phyloP scores from a whole-genome alignment of 306 rosid genomes.

The Castanea mollissima region DNA sequence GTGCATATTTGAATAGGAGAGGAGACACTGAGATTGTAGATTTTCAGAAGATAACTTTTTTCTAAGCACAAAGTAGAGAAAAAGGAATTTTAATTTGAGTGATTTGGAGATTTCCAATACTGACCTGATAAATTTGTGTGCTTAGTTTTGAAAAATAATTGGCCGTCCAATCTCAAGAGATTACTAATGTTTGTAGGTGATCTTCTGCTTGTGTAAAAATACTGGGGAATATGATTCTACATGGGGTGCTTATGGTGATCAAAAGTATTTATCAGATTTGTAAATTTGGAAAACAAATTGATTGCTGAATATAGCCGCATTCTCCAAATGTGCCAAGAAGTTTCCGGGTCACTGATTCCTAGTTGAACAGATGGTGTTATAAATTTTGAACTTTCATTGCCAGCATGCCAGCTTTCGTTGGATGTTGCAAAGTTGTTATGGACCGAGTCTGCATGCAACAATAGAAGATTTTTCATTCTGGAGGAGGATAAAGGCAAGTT shows the following conservation, averaged over 20 bases:
- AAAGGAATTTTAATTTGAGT: background rate
- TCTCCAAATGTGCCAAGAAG: slow-evolving; percentile 49
- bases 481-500: slow-evolving; percentile 31
- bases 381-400: slow-evolving; percentile 54
- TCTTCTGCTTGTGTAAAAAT: slow-evolving; percentile 38
- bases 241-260: slow-evolving; percentile 44
- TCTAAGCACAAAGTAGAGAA: background rate
- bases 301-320: slow-evolving; percentile 38
- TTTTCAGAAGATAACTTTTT: background rate
- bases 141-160: background rate
- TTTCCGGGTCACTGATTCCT: slow-evolving; percentile 28
- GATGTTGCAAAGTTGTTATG: slow-evolving; percentile 27
- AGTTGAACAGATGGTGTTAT: slow-evolving; percentile 37
- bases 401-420: slow-evolving; percentile 42
- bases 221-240: slow-evolving; percentile 50
- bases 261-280: slow-evolving; percentile 34
- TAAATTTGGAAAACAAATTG: slow-evolving; percentile 46
- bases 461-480: slow-evolving; percentile 32
- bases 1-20: background rate
- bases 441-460: slow-evolving; percentile 40
- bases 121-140: too few relatives aligned
- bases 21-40: background rate
- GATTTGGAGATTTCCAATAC: too few relatives aligned
- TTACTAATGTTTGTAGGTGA: slow-evolving; percentile 45
- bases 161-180: background rate